phyloP scores from a whole-genome alignment of 1,284 basidiomycete species.

The Rhizoctonia solani region DNA sequence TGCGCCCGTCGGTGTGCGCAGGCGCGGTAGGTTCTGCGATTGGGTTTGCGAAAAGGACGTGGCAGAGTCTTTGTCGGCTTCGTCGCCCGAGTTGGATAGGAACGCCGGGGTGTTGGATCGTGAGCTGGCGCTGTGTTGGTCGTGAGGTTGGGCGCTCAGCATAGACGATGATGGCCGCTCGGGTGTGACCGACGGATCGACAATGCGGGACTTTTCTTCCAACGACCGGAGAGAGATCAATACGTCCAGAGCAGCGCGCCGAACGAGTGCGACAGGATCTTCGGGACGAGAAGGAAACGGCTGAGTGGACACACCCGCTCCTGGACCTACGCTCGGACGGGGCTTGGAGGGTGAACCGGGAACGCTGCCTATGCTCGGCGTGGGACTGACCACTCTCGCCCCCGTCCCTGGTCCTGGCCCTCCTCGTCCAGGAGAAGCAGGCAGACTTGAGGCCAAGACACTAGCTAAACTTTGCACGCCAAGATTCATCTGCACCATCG shows the following conservation, averaged over 20 bases:
- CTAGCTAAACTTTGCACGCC: neutral
- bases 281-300: constrained; percentile 35
- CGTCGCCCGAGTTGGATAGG: constrained; percentile 54
- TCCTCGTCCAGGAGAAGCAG: too few species aligned
- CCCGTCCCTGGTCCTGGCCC: too few species aligned
- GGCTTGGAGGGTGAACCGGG: constrained; percentile 26
- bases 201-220: constrained; percentile 43
- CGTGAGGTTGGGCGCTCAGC: constrained; percentile 54
- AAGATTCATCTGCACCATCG: neutral
- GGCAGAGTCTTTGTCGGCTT: constrained; percentile 49
- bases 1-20: constrained; percentile 27
- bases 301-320: neutral
- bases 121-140: constrained; percentile 58
- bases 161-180: constrained; percentile 52
- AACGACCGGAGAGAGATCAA: constrained; percentile 67
- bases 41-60: constrained; percentile 44
- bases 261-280: constrained; percentile 67
- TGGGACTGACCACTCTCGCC: too few species aligned
- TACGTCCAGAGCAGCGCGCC: constrained; percentile 75
- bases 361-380: too few species aligned
- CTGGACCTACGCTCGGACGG: constrained; percentile 14
- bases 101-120: constrained; percentile 47
- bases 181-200: constrained; percentile 6
- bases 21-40: constrained; percentile 28
- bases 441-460: neutral